Conservation (phyloP, 2,329 filamentous ascomycete genomes). For the Talaromyces sp. region DNA sequence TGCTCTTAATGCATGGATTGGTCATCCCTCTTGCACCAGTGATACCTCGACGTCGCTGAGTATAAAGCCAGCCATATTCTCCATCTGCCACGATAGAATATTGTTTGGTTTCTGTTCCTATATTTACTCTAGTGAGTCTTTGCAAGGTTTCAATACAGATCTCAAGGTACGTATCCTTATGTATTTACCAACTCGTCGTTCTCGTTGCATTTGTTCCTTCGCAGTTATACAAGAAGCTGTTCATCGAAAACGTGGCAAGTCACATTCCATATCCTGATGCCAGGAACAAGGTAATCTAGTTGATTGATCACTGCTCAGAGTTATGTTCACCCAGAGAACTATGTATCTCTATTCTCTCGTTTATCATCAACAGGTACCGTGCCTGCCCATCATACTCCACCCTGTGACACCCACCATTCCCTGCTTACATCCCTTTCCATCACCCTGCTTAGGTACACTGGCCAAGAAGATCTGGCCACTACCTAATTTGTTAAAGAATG, state of each 20-base stretch:
- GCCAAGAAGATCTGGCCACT: slow-evolving; percentile 1
- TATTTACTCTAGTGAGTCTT: too few species aligned
- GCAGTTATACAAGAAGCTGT: background rate
- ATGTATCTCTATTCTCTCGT: background rate
- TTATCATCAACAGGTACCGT: slow-evolving; percentile 1
- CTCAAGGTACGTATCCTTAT: background rate
- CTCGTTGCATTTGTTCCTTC: background rate
- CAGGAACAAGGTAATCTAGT: background rate
- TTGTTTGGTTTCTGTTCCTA: background rate
- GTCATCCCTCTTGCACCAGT: background rate
- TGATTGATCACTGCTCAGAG: background rate
- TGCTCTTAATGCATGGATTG: background rate
- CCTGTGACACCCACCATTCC: slow-evolving; percentile 7
- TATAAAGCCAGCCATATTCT: slow-evolving; percentile 3
- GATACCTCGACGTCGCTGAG: background rate
- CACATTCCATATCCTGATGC: slow-evolving; percentile 8
- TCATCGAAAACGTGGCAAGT: slow-evolving; percentile 11
- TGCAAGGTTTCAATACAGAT: too few species aligned
- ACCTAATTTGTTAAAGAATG: slow-evolving; percentile 7
- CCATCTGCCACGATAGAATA: background rate
- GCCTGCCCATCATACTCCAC: slow-evolving; percentile 9
- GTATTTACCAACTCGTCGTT: background rate
- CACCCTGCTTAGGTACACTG: background rate
- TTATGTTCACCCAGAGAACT: background rate
- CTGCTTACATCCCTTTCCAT: background rate